Base-by-base conservation (phyloP, 176 grass and related monocot genomes). In the Phoenix dactylifera region DNA sequence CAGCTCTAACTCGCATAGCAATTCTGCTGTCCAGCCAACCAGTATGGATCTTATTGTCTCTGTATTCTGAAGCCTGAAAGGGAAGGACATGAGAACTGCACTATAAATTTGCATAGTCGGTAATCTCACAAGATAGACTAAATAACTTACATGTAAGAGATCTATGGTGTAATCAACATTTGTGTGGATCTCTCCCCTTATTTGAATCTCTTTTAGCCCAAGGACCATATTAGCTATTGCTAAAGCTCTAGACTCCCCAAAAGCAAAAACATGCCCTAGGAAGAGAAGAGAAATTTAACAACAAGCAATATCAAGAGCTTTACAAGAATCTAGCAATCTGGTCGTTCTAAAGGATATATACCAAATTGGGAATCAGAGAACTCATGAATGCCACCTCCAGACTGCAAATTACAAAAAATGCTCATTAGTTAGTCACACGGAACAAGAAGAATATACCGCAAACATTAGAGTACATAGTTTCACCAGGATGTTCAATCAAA, bases 121-220 rank as follows among this genome's bases (percentile, higher is more conserved):
- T 6, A 60, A 29, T 20, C 26, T 54, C 26, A 69, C 64, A 56
- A 69, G 26, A 61, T 50, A 61, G 19, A 58, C 22, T 32, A 16
- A 55, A 60, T 23, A 67, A 69, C 74, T 88, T 92, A 92, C 93
- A 80, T 98, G 88, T 79, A 98, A 88, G 59, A 98, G 93, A 88
- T 98, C 93, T 63, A 98, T 83, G 29, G 93, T 88, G 80, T 98
- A 98, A 77, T 98, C 93, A 83, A 98, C 93, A 83, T 98, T 98
- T 50, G 86, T 88, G 63, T 14, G 93, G 79, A 92, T 98, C 76
- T 98, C 93, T 76, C 93, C 87, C 53, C 87, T 87, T 35, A 98
- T 98, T 77, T 98, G 93, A 66, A 98, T 98, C 70, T 92, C 93
- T 80, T 98, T 98, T 66, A 98, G 58, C 59, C 93, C 93, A 77